Evolutionary conservation across 1,284 basidiomycete genomes (phyloP).

Genomic region (Spongispora temasekensis): DNA sequence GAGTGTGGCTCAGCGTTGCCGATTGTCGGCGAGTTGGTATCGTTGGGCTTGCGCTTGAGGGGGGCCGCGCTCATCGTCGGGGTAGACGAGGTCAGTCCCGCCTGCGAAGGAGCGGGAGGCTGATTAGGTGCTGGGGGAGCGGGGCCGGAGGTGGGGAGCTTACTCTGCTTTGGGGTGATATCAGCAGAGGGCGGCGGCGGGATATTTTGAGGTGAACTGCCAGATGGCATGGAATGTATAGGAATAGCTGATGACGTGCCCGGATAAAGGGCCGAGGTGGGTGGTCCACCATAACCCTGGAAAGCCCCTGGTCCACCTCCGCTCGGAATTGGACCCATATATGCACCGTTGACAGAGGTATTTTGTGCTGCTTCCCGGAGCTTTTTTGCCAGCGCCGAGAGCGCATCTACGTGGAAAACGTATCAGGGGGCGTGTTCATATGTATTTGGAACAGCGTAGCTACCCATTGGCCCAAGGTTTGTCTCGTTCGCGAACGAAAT

Average conservation of each 20-base stretch:
- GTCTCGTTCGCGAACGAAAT: slow-evolving; percentile 61
- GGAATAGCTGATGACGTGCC: slow-evolving; percentile 43
- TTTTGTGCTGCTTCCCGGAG: slow-evolving; percentile 31
- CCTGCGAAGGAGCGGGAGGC: slow-evolving; percentile 43
- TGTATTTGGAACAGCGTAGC: slow-evolving; percentile 38
- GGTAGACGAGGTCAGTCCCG: slow-evolving; percentile 43
- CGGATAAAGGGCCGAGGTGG: slow-evolving; percentile 47
- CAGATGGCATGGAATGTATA: slow-evolving; percentile 34
- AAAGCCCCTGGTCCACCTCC: slow-evolving; percentile 26
- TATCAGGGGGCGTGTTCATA: slow-evolving; percentile 30
- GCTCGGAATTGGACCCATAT: slow-evolving; percentile 17
- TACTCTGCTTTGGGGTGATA: slow-evolving; percentile 55
- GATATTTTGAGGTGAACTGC: slow-evolving; percentile 50
- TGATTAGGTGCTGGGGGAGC: slow-evolving; percentile 42
- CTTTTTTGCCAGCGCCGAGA: slow-evolving; percentile 34
- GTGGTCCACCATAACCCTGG: slow-evolving; percentile 26
- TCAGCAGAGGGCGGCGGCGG: slow-evolving; percentile 45
- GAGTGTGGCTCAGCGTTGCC: slow-evolving; percentile 46
- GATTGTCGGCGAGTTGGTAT: slow-evolving; percentile 53
- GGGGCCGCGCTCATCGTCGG: slow-evolving; percentile 55
- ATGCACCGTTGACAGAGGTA: slow-evolving; percentile 25
- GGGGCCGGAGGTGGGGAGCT: slow-evolving; percentile 48
- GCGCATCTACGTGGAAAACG: slow-evolving; percentile 34
- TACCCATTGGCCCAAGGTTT: slow-evolving; percentile 63
- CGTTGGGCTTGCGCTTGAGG: slow-evolving; percentile 65